Evolutionary conservation across 2,329 filamentous ascomycete genomes (phyloP), one percentile per base, ranked within the genome.

Genomic region (Penicillium griseofulvum): DNA sequence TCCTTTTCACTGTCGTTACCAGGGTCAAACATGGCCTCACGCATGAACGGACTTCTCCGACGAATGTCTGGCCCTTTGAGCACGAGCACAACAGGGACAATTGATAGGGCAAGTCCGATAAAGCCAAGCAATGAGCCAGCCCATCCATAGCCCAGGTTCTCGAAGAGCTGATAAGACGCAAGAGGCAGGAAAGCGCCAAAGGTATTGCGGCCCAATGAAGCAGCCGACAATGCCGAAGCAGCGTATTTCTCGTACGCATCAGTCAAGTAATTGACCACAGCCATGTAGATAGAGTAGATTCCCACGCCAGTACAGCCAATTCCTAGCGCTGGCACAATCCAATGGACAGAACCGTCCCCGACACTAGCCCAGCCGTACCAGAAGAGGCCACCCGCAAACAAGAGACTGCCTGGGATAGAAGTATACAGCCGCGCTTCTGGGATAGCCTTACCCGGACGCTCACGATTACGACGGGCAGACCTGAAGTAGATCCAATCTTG

Each of bases 161-260:
- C 53, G 42, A 76, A 79, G 1, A 79, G 61, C 17, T 69, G 56
- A 14, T 71, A 74, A 1, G 76, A 74, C 0, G 74, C 76, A 0
- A 80, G 66, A 0, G 79, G 78, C 12, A 81, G 59, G 11, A 77
- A 79, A 0, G 76, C 77, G 7, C 74, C 78, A n/a, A 81, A 73
- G 0, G 69, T 54, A 53, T 78, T 80, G 4, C 78, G 67, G 0
- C 78, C 70, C 5, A 81, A 66, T 0, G 76, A 77, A 3, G 77
- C 78, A 1, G 77, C 78, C 1, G 76, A 75, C 0, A 80, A 66
- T 0, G 78, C 76, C 0, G 74, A 78, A 0, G 77, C 77, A 5
- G 78, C 78, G 50, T 78, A 79, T 36, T 76, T 72, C 31, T 78
- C 76, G 54, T 81, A 81, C 0, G 78, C 74, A 55, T 81, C 78